A percentile compares a stretch with the other conserved stretches of the same genome.
These are phyloP conservation scores for Aureobasidium namibiae DNA, from an alignment of 2,329 filamentous ascomycete species.

Conservation along the genomic window DNA sequence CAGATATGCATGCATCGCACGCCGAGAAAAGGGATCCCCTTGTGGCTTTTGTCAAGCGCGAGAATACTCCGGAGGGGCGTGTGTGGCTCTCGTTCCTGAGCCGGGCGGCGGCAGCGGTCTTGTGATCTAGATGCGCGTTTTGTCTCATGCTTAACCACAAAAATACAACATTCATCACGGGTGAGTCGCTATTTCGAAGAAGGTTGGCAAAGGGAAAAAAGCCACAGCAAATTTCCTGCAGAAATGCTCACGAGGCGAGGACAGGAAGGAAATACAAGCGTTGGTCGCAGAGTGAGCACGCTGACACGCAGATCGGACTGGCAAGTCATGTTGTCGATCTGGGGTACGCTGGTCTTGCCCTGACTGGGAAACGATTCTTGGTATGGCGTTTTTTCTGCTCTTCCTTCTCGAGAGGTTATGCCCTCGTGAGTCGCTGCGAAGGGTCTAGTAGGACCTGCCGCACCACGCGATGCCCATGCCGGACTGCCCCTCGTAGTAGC, in stretches of 20 bases:
- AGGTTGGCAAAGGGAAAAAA: too few species aligned
- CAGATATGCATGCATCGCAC: neutral
- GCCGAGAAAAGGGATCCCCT: neutral
- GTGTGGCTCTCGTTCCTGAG: neutral
- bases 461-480: neutral
- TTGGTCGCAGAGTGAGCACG: conserved; percentile 1
- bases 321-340: neutral
- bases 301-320: neutral
- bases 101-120: neutral
- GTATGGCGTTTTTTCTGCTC: neutral
- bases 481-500: neutral
- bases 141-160: neutral
- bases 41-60: neutral
- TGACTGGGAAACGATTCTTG: neutral
- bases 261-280: neutral
- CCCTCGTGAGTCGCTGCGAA: neutral
- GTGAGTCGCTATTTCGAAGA: neutral
- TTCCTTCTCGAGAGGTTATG: neutral
- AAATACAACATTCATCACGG: neutral
- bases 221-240: too few species aligned
- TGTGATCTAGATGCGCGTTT: neutral
- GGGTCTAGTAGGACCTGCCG: neutral
- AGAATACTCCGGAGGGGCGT: neutral
- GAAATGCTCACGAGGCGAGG: too few species aligned
- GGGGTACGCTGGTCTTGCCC: neutral